These are phyloP conservation scores for Saccharomyces kudriavzevii DNA, from an alignment of 805 yeast species.

Conservation along the genomic window DNA sequence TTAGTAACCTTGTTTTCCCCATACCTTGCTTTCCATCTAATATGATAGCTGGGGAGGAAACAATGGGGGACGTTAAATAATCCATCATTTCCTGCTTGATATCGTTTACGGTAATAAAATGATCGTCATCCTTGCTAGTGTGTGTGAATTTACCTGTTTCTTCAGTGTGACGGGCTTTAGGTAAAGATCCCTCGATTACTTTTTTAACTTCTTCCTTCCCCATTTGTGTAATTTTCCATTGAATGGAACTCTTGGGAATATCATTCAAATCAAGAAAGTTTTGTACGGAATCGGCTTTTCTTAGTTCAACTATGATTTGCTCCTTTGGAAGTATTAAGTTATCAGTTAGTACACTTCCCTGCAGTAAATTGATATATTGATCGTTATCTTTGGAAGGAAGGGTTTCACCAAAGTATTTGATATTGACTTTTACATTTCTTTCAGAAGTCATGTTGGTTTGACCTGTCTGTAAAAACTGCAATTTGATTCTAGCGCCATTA, in stretches of 20 bases:
- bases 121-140: background rate
- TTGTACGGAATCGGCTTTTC: background rate
- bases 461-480: conserved; percentile 35
- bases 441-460: background rate
- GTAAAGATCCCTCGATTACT: background rate
- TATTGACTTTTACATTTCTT: background rate
- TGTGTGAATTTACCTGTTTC: background rate
- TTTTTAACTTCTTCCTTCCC: background rate
- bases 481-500: conserved; percentile 28
- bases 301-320: conserved; percentile 11
- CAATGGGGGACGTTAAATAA: conserved; percentile 14
- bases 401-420: background rate
- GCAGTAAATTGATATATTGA: conserved; percentile 27
- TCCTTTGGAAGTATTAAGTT: conserved; percentile 7
- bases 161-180: background rate
- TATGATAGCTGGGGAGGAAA: conserved; percentile 41
- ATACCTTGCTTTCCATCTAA: conserved; percentile 71
- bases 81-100: conserved; percentile 3
- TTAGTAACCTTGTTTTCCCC: conserved; percentile 61
- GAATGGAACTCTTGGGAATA: background rate
- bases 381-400: conserved; percentile 23
- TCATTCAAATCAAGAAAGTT: background rate
- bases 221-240: background rate
- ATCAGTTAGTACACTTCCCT: conserved; percentile 12
- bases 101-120: conserved; percentile 1